Evolutionary conservation across 352 stramenopile genomes (phyloP).

Genomic region (Pseudoperonospora humuli): DNA sequence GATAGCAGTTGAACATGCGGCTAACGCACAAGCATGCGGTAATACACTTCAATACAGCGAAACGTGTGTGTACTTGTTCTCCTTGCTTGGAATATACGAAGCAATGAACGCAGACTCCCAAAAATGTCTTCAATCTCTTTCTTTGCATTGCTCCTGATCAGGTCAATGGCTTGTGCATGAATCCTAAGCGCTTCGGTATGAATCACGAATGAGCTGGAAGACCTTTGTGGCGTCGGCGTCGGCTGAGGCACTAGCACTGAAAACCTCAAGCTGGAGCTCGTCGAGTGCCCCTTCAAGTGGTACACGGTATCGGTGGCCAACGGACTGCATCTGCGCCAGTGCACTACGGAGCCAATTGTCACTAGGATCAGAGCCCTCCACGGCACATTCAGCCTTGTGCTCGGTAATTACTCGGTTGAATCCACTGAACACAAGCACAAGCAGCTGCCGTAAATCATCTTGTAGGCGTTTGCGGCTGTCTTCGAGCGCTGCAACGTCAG

Average conservation of each 20-base stretch:
- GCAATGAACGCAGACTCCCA: not conserved
- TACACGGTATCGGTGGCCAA: slow-evolving; percentile 53
- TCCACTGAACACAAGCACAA: slow-evolving; percentile 51
- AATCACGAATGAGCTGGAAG: slow-evolving; percentile 65
- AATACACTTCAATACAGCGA: slow-evolving; percentile 10
- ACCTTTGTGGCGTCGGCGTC: slow-evolving; percentile 68
- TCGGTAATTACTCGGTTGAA: slow-evolving; percentile 68
- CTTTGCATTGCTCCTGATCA: slow-evolving; percentile 9
- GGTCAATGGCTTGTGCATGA: not conserved
- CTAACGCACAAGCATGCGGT: not conserved
- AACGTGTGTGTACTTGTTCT: slow-evolving; percentile 19
- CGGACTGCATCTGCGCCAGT: slow-evolving; percentile 58
- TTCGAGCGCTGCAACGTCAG: slow-evolving; percentile 35
- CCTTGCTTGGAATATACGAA: not conserved
- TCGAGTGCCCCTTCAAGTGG: slow-evolving; percentile 44
- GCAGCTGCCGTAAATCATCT: slow-evolving; percentile 41
- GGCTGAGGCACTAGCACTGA: slow-evolving; percentile 33
- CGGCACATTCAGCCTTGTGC: slow-evolving; percentile 71
- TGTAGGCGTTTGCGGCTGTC: slow-evolving; percentile 31
- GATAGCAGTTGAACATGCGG: slow-evolving; percentile 15
- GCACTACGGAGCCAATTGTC: slow-evolving; percentile 81
- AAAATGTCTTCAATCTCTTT: slow-evolving; percentile 8
- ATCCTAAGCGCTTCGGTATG: slow-evolving; percentile 47
- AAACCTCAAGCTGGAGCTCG: slow-evolving; percentile 46
- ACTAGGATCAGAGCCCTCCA: slow-evolving; percentile 57